These are phyloP conservation scores for Tetracladium setigerum DNA, from an alignment of 495 filamentous ascomycete species.

Conservation along the genomic window DNA sequence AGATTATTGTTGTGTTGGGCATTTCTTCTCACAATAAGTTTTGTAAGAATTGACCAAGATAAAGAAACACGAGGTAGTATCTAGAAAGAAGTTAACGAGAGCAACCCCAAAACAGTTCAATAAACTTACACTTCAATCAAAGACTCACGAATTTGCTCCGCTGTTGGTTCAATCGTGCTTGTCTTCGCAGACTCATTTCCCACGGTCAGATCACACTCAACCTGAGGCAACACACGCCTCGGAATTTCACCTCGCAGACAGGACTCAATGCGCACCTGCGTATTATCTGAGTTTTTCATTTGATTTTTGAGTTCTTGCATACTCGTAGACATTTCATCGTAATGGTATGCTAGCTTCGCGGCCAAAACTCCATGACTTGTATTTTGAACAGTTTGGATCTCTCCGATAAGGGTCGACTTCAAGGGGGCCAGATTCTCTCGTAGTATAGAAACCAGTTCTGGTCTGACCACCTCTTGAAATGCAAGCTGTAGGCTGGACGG, in stretches of 20 bases:
- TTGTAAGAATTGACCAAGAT: constrained; percentile 2
- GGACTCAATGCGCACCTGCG: neutral
- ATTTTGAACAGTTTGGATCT: no score
- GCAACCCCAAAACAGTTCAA: no score
- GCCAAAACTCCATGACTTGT: no score
- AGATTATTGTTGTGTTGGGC: neutral
- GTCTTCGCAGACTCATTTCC: neutral
- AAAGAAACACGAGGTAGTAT: constrained; percentile 2
- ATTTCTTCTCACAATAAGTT: constrained; percentile 5
- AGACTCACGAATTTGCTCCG: neutral
- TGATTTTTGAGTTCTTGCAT: neutral
- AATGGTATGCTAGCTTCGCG: no score
- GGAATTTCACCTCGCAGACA: neutral
- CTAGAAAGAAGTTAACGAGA: neutral
- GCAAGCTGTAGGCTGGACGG: neutral
- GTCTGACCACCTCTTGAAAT: neutral
- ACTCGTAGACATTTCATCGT: neutral
- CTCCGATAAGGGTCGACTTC: no score
- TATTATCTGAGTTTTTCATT: neutral
- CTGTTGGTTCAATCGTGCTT: neutral
- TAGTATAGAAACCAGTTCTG: neutral
- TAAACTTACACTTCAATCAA: no score
- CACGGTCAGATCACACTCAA: neutral
- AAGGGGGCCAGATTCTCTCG: neutral
- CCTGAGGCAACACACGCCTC: neutral